A percentile compares a stretch with the other conserved stretches of the same genome.
These are phyloP conservation scores for Singerocomus rubriflavus DNA, from an alignment of 1,284 basidiomycete species.

Conservation along the genomic window DNA sequence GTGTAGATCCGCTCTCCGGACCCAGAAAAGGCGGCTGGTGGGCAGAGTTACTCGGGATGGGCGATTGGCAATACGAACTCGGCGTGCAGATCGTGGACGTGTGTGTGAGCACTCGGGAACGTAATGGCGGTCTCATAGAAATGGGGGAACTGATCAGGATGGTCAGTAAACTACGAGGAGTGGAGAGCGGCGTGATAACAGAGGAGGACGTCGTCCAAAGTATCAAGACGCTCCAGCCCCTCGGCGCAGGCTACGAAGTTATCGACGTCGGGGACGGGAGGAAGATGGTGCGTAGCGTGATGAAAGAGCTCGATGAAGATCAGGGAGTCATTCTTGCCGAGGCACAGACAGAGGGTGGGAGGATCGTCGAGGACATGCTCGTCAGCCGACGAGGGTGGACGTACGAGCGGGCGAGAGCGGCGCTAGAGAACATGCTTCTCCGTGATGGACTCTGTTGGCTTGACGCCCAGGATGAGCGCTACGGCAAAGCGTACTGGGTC, in stretches of 20 bases:
- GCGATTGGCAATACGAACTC: constrained; percentile 95
- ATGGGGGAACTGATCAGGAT: constrained; percentile 82
- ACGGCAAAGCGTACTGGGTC: constrained; percentile 74
- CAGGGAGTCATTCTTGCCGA: constrained; percentile 74
- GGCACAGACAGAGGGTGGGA: constrained; percentile 66
- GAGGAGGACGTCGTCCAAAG: constrained; percentile 85
- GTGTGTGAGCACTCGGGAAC: constrained; percentile 83
- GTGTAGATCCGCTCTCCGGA: constrained; percentile 91
- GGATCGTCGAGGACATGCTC: constrained; percentile 59
- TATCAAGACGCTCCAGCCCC: constrained; percentile 84
- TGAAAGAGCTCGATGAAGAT: constrained; percentile 80
- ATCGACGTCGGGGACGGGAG: constrained; percentile 63
- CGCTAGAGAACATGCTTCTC: constrained; percentile 86
- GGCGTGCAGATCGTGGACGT: constrained; percentile 97
- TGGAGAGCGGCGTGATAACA: constrained; percentile 62
- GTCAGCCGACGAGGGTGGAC: constrained; percentile 73
- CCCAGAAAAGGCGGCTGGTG: constrained; percentile 86
- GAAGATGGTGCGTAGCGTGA: constrained; percentile 70
- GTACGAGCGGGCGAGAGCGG: constrained; percentile 68
- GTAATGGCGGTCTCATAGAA: constrained; percentile 91
- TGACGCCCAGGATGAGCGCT: constrained; percentile 76
- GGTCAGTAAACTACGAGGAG: constrained; percentile 72
- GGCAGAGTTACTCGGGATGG: constrained; percentile 81
- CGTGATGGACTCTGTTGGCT: constrained; percentile 94
- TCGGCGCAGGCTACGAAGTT: constrained; percentile 88